Evolutionary conservation across 139 green algal species (phyloP).

Genomic region (Pseudopediastrum boryanum): DNA sequence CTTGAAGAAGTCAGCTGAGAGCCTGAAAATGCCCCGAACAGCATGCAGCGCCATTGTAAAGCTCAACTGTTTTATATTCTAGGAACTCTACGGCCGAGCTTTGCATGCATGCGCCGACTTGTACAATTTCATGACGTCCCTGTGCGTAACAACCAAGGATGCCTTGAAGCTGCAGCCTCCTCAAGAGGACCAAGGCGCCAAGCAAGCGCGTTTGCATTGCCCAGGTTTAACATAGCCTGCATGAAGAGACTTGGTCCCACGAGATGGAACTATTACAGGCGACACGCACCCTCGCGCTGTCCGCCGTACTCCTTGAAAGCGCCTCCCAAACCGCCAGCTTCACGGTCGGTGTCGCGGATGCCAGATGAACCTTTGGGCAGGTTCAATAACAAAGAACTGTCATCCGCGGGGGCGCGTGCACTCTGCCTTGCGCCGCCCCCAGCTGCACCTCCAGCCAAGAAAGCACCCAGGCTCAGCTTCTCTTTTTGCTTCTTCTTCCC

Average conservation of each 20-base stretch:
- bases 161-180: background rate
- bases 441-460: too few relatives aligned
- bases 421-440: background rate
- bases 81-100: background rate
- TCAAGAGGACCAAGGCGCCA: background rate
- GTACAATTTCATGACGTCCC: background rate
- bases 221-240: background rate
- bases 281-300: constrained; percentile 43
- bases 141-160: background rate
- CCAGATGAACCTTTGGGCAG: constrained; percentile 71
- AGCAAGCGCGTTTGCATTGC: background rate
- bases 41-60: background rate
- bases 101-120: background rate
- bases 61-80: background rate
- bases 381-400: constrained; percentile 53
- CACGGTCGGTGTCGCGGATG: constrained; percentile 44
- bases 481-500: constrained; percentile 77
- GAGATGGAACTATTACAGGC: background rate
- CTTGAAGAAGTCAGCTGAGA: background rate
- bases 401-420: background rate
- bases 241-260: background rate
- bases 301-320: constrained; percentile 79
- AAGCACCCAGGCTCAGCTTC: constrained; percentile 72
- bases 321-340: constrained; percentile 66
- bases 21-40: background rate